Base-by-base conservation (phyloP, 768 basidiomycete species). In the Amanita fuliginea region DNA sequence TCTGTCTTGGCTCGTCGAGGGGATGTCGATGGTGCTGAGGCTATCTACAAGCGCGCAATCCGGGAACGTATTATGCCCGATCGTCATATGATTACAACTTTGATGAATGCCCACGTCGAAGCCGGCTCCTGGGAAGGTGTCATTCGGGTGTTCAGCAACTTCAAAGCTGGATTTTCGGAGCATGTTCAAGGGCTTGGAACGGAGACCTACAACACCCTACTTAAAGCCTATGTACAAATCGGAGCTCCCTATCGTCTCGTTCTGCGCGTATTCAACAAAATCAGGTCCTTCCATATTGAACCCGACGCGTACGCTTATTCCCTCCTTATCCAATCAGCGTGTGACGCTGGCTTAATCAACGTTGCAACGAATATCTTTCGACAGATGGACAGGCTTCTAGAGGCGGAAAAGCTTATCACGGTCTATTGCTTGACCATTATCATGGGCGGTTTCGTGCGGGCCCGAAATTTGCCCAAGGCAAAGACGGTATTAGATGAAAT, bases 51-150 rank as follows among this genome's bases (percentile, higher is more conserved):
- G 62, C 75, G 72, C 37, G 86, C 86, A 0, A 42, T 88, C 40
- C 58, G 63, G 13, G 78, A 83, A 34, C 81, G 80, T 13, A 58
- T 90, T 48, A 61, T 64, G 13, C 85, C 84, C 2, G 81, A 87
- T 60, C 68, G 70, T 32, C 66, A 61, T 34, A 82, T 90, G 81
- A 68, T 82, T 54, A 74, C 77, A 11, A 66, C 83, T 5, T 62
- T 95, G 43, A 81, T 97, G 80, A 79, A 87, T 56, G 90, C 85
- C 0, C 79, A 93, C 58, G 83, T 89, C 43, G 80, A 87, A 58
- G 74, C 80, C 1, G 87, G 85, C 1, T 80, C 82, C 9, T 96
- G 90, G 89, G 62, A 67, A 40, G 81, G 81, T 21, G 89, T 83
- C 16, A 72, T 90, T 51, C 72, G 76, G 19, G 67, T 80, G 10